Percentiles rank a stretch among this genome's conserved stretches.
phyloP scores from a whole-genome alignment of 2,329 filamentous ascomycete genomes.

The Colletotrichum theobromicola region DNA sequence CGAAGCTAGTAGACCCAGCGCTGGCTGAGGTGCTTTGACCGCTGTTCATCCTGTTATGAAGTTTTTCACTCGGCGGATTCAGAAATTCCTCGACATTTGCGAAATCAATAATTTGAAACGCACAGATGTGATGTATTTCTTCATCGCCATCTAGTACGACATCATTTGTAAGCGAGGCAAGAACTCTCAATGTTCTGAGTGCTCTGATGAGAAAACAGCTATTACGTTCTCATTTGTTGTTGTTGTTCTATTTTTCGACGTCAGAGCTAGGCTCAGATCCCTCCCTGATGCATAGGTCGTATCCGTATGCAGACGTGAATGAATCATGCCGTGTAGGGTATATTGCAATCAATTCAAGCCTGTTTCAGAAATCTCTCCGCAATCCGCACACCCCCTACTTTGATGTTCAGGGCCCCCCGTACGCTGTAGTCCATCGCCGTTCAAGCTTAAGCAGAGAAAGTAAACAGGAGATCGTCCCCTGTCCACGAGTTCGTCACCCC shows the following conservation, averaged over 20 bases:
- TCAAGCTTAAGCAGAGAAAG: background rate
- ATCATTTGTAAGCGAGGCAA: background rate
- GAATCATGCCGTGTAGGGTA: no score
- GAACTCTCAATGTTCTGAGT: accelerated
- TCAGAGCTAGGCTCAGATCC: no score
- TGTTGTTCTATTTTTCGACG: no score
- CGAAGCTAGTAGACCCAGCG: no score
- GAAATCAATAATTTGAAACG: background rate
- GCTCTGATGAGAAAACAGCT: background rate
- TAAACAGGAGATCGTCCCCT: background rate
- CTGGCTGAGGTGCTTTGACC: no score
- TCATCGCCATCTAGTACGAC: background rate
- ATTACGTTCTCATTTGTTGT: no score
- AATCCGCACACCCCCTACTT: background rate
- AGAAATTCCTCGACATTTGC: no score
- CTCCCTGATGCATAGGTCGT: no score
- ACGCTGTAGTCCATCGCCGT: background rate
- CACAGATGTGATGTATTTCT: background rate
- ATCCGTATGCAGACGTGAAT: no score
- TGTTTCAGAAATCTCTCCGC: background rate
- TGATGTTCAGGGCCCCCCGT: background rate
- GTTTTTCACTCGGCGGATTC: no score
- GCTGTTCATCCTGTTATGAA: no score
- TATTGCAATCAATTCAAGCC: background rate
- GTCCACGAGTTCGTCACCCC: background rate